A percentile compares a stretch with the other conserved stretches of the same genome.
Evolutionary conservation across 345 rosid species (phyloP).

Genomic region (Citrus cavaleriei): DNA sequence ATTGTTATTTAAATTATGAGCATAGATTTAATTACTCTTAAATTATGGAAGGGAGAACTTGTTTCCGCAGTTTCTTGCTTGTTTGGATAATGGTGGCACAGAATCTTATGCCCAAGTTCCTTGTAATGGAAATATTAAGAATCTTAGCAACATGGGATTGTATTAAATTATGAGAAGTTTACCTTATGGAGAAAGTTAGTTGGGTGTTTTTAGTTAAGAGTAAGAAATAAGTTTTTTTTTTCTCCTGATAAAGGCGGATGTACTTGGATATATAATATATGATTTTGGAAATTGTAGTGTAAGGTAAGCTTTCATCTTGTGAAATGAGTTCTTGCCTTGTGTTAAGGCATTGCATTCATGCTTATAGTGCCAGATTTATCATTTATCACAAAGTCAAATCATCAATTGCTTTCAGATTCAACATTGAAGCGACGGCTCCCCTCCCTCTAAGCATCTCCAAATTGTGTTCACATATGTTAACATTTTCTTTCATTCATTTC

Average conservation of each 20-base stretch:
- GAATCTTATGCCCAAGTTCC: conserved; percentile 12
- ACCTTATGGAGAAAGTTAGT: not conserved
- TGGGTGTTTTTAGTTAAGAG: not conserved
- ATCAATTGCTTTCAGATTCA: not conserved
- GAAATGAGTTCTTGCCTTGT: not conserved
- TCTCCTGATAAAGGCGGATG: not conserved
- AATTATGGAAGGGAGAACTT: not conserved
- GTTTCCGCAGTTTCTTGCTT: conserved; percentile 5
- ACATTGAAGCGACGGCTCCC: not conserved
- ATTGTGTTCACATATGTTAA: not conserved
- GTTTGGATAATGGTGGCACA: not conserved
- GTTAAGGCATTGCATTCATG: not conserved
- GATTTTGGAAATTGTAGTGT: not conserved
- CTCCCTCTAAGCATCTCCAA: not conserved
- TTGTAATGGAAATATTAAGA: conserved; percentile 19
- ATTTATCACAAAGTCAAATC: not conserved
- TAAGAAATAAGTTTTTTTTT: not conserved
- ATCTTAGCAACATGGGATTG: not conserved
- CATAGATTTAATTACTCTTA: not conserved
- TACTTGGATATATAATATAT: not conserved
- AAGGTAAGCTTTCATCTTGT: not conserved
- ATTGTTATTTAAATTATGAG: too few relatives aligned
- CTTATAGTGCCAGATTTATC: not conserved
- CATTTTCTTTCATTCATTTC: not conserved
- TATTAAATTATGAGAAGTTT: not conserved